Base-by-base conservation (phyloP, 495 filamentous ascomycete species). In the Tuber aestivum region DNA sequence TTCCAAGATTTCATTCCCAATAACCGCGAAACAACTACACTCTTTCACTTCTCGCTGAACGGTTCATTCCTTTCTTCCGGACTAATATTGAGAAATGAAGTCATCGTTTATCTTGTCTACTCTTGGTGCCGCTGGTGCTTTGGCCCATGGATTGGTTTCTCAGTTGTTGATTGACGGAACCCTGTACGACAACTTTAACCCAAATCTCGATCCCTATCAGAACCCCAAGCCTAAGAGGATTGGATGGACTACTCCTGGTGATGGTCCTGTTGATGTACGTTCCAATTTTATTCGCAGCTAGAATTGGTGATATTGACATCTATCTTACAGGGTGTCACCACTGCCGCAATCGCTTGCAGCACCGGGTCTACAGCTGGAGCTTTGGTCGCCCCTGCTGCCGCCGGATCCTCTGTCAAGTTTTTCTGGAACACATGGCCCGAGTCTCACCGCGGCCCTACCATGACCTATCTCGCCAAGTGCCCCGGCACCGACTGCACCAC, bases 401-500 rank as follows among this genome's bases (percentile, higher is more conserved):
- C 90, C 18, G 90, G 90, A 69, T 86, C 86, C 75, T 84, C 81
- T 48, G 85, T 92, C 72, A 86, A 88, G 78, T 82, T 93, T 69
- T 87, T 89, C 77, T 93, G 91, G 91, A 88, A 87, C 69, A 82
- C 83, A 1, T 94, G 92, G 92, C 91, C 92, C 18, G 84, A 86
- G 3, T 86, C 84, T 40, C 92, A 92, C 81, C 85, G 89, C 74
- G 90, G 92, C 37, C 91, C 92, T 16, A 90, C 93, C 82, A 89
- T 94, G 73, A 84, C 84, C 14, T 94, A 93, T 83, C 84, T 95
- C 2, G 93, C 92, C 71, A 87, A 89, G 76, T 94, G 92, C 87
- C 77, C 77, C 6, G 87, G 89, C 78, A 91, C 91, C 35, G 85
- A 89, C 75, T 93, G 92, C 86, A 86, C 88, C 72, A 86, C 83